Percentiles rank a stretch among this genome's conserved stretches.
These are phyloP conservation scores for Phytophthora tentaculata DNA, from an alignment of 352 stramenopile genomes.

Conservation along the genomic window DNA sequence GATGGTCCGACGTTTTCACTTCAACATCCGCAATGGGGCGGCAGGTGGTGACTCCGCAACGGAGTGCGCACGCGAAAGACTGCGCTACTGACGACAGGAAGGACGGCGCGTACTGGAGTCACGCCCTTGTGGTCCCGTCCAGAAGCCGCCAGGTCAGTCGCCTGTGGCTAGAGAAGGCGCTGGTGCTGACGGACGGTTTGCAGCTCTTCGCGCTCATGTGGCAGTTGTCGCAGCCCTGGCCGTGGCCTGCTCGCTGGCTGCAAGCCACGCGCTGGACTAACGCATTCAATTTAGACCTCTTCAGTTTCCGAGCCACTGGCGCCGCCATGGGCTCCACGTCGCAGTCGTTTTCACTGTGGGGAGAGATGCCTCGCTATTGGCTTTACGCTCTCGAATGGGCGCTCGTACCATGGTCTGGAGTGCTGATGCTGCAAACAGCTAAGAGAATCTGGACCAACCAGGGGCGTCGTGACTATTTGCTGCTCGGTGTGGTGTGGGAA, in stretches of 20 bases:
- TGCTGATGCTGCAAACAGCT: constrained; percentile 5
- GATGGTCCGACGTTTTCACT: constrained; percentile 20
- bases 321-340: constrained; percentile 67
- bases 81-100: background rate
- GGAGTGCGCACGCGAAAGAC: constrained; percentile 10
- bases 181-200: constrained; percentile 48
- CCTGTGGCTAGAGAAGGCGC: constrained; percentile 69
- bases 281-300: constrained; percentile 54
- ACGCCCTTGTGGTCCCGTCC: constrained; percentile 8
- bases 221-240: constrained; percentile 83
- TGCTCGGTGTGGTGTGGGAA: constrained; percentile 38
- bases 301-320: constrained; percentile 57
- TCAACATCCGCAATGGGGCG: constrained; percentile 28
- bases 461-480: constrained; percentile 37
- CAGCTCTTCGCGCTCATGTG: constrained; percentile 77
- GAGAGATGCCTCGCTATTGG: constrained; percentile 65
- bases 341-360: constrained; percentile 66
- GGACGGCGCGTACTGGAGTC: constrained; percentile 15
- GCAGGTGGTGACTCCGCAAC: constrained; percentile 31
- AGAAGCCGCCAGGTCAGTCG: constrained; percentile 43
- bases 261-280: constrained; percentile 56
- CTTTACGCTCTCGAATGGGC: constrained; percentile 57
- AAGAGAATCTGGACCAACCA: constrained; percentile 22
- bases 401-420: constrained; percentile 30
- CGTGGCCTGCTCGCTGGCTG: constrained; percentile 70